Evolutionary conservation across 805 yeast species (phyloP), one percentile per base, ranked within the genome.

Genomic region (Blastobotrys terrestris): DNA sequence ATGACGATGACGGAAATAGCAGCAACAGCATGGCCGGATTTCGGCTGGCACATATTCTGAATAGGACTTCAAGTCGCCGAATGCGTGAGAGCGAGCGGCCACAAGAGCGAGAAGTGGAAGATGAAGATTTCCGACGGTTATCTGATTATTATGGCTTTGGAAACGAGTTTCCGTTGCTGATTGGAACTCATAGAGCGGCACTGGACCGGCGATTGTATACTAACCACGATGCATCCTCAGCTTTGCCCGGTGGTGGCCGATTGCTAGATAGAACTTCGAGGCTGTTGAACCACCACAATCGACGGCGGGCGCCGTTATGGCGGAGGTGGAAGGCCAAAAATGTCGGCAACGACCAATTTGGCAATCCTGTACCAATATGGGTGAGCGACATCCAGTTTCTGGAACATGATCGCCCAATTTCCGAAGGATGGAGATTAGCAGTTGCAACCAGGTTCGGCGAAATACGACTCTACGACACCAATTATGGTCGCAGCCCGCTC

Each of bases 341-440:
- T 66, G 91, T 86, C 14, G 78, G 81, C 53, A 81, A 84, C 60
- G 87, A 85, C 66, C 80, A 78, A 59, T 68, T 87, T 35, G 94
- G 85, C 60, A 67, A 89, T 57, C 74, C 87, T 55, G 88, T 81
- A 3, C 96, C 96, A 6, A 76, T 89, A 3, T 87, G 95, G 89
- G 73, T 86, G 43, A 77, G 82, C 13, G 76, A 77, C 53, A 74
- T 87, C 48, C 64, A 72, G 57, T 78, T 82, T 60, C 53, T 73
- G 46, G 68, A 71, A 31, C 55, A 72, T 5, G 51, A 58, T 16
- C 63, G 68, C 16, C 57, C 76, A 51, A 56, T 70, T 39, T 61
- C 69, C 46, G 65, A 70, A 4, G 68, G 76, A 15, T 81, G 74
- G 71, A 71, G 77, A 52, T 69, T 88, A 18, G 72, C 85, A 14